A percentile compares a stretch with the other conserved stretches of the same genome.
These are phyloP conservation scores for Russula virescens DNA, from an alignment of 768 basidiomycete species.

Conservation along the genomic window DNA sequence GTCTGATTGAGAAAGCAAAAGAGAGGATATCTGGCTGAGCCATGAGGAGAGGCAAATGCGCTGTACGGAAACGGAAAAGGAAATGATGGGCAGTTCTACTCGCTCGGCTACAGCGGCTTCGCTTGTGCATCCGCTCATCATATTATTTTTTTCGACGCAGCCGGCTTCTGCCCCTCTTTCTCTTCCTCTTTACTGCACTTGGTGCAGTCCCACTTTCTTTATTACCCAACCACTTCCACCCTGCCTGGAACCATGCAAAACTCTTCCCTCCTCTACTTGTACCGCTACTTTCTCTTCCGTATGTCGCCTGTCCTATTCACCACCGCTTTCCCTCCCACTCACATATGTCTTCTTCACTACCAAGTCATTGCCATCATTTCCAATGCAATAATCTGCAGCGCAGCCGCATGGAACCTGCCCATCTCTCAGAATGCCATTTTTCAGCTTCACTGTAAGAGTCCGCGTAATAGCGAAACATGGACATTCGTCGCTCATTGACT, in stretches of 20 bases:
- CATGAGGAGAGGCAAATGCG: too few species aligned
- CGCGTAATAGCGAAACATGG: too few species aligned
- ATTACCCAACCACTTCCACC: neutral
- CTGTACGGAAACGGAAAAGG: too few species aligned
- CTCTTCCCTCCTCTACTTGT: neutral
- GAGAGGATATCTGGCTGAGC: constrained; percentile 3
- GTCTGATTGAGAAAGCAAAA: constrained; percentile 3
- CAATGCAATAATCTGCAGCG: constrained; percentile 24
- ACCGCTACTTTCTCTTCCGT: constrained; percentile 13
- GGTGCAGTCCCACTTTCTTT: constrained; percentile 12
- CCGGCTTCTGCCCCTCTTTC: neutral
- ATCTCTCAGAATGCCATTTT: constrained; percentile 4
- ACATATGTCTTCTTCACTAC: too few species aligned
- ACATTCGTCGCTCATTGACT: neutral
- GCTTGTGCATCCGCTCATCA: too few species aligned
- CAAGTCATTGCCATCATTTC: constrained; percentile 18
- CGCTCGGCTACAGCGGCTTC: too few species aligned
- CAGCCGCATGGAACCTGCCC: constrained; percentile 22
- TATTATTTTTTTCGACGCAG: neutral
- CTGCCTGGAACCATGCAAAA: neutral
- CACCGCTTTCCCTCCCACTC: neutral
- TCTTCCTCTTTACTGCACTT: neutral
- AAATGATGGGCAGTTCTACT: too few species aligned
- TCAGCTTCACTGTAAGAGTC: neutral
- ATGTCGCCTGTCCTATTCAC: neutral